A percentile compares a stretch with the other conserved stretches of the same genome.
phyloP scores from a whole-genome alignment of 2,329 filamentous ascomycete genomes.

The Dendrostoma leiphaemia region DNA sequence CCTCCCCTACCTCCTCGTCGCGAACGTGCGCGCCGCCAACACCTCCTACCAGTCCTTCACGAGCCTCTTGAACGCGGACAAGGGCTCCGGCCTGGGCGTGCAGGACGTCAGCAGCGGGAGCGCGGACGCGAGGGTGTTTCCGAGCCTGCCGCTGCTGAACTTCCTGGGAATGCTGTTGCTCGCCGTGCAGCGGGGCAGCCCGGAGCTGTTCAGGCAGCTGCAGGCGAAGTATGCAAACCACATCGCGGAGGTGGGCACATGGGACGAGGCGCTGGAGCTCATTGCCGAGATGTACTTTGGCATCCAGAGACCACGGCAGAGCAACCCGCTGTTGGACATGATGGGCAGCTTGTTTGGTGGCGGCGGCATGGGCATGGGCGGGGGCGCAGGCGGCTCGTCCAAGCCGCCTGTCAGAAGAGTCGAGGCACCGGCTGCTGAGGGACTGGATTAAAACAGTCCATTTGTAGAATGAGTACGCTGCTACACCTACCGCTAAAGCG shows the following conservation, averaged over 20 bases:
- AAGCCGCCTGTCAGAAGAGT: constrained; percentile 43
- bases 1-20: constrained; percentile 85
- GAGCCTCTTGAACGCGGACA: constrained; percentile 57
- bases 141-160: constrained; percentile 89
- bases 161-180: constrained; percentile 84
- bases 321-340: constrained; percentile 95
- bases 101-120: constrained; percentile 77
- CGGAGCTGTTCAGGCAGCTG: constrained; percentile 80
- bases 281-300: constrained; percentile 97
- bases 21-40: constrained; percentile 87
- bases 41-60: constrained; percentile 77
- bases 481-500: not conserved
- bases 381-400: constrained; percentile 37
- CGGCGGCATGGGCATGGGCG: constrained; percentile 55
- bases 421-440: constrained; percentile 54
- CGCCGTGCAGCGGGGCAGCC: constrained; percentile 73
- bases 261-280: constrained; percentile 80
- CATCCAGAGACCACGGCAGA: constrained; percentile 83
- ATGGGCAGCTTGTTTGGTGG: constrained; percentile 94
- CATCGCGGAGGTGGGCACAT: constrained; percentile 72
- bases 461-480: not conserved
- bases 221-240: constrained; percentile 77
- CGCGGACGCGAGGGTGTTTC: constrained; percentile 79
- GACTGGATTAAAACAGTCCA: constrained; percentile 48
- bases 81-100: constrained; percentile 56